Evolutionary conservation across 768 basidiomycete species (phyloP), one percentile per base, ranked within the genome.

Genomic region (Suillus subalutaceus): DNA sequence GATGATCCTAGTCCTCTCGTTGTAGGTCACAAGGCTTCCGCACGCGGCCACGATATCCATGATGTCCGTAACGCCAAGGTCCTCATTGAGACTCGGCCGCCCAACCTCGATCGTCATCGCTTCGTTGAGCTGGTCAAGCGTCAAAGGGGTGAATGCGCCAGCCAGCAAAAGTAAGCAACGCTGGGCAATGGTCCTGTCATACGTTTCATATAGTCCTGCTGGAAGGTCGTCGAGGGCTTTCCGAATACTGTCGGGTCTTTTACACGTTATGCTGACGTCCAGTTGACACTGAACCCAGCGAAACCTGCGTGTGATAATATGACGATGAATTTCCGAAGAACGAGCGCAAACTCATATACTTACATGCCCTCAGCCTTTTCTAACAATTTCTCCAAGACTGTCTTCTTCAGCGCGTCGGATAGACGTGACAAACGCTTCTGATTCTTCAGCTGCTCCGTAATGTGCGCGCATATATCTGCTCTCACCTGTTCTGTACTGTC

Each of bases 161-260:
- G 48, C 30, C 6, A 62, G 26, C 30, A 30, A 62, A n/a, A 62
- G 20, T 3, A 48, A 44, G 30, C 43, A 62, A 6, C 37, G 6
- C 61, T 35, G 26, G 13, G 44, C 32, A 32, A 73, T 63, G n/a
- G 70, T 74, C 9, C 73, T 67, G 20, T 69, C 58, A 15, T 72
- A 70, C 0, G 73, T 74, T 50, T 72, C 73, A 38, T 74, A 69
- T 13, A 72, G 35, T 35, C 72, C 69, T 20, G 55, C 63, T 1
- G 69, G 69, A 16, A 70, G 69, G n/a, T 60, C 61, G 18, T 65
- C 20, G 9, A 70, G 66, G 3, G 52, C 63, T 10, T 9, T 56
- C 3, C 66, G 62, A 65, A 72, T 65, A 15, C 65, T 64, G 0
- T 37, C 52, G 37, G 0, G 65, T 59, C 1, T 35, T 16, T 43